These are phyloP conservation scores for Chimonanthus praecox DNA, from an alignment of 164 flowering plant genomes.

Conservation along the genomic window DNA sequence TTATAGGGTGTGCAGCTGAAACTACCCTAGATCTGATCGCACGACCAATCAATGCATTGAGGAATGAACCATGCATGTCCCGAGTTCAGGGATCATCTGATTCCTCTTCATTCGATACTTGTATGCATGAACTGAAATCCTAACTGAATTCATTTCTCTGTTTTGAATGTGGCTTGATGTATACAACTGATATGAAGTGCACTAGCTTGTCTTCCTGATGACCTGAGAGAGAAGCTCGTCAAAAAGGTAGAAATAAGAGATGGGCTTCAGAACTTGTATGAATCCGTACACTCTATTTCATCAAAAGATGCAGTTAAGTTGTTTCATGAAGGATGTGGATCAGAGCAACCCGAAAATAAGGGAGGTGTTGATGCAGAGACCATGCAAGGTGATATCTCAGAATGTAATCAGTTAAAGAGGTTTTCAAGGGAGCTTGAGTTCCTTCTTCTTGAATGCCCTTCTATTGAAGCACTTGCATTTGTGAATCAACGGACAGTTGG, in stretches of 20 bases:
- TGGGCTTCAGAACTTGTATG: slow-evolving; percentile 41
- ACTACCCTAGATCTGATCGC: too few relatives aligned
- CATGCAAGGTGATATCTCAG: slow-evolving; percentile 19
- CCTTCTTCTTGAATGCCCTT: slow-evolving; percentile 39
- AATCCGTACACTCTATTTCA: slow-evolving; percentile 45
- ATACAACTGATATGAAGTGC: slow-evolving; percentile 33
- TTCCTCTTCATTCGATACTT: neutral
- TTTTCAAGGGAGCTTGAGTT: slow-evolving; percentile 32
- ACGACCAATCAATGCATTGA: neutral
- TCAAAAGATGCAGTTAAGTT: slow-evolving; percentile 47
- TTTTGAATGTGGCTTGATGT: slow-evolving; percentile 1
- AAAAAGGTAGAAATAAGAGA: slow-evolving; percentile 35
- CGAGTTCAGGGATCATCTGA: neutral
- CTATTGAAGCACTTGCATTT: slow-evolving; percentile 23
- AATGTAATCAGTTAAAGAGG: slow-evolving; percentile 25
- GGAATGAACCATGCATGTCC: neutral
- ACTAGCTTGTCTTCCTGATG: slow-evolving; percentile 55
- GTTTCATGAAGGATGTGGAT: slow-evolving; percentile 34
- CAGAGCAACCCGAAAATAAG: slow-evolving; percentile 17
- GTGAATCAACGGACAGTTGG: slow-evolving; percentile 11
- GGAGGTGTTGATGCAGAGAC: slow-evolving; percentile 3
- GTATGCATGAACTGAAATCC: neutral
- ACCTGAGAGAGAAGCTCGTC: slow-evolving; percentile 46
- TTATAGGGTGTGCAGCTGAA: too few relatives aligned
- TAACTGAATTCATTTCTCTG: neutral